Evolutionary conservation across 495 filamentous ascomycete genomes (phyloP).

Genomic region (Daldinia caldariorum): DNA sequence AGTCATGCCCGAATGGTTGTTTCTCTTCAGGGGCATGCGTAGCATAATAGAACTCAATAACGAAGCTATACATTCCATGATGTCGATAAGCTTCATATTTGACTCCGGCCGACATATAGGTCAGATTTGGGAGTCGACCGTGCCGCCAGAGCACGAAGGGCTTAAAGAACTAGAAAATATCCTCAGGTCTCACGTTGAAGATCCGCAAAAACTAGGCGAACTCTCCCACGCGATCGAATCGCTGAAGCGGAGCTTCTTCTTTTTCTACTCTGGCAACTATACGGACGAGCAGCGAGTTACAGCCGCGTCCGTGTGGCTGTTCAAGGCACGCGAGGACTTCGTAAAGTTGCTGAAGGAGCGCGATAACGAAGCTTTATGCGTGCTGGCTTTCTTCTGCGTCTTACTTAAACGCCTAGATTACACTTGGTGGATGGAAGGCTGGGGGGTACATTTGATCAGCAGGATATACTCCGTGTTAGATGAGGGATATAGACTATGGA

Average conservation of each 20-base stretch:
- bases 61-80: conserved; percentile 37
- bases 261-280: conserved; percentile 25
- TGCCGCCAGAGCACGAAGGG: conserved; percentile 37
- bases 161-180: conserved; percentile 40
- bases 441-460: conserved; percentile 50
- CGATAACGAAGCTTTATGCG: conserved; percentile 51
- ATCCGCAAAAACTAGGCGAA: conserved; percentile 28
- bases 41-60: conserved; percentile 48
- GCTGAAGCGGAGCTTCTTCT: conserved; percentile 37
- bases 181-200: conserved; percentile 28
- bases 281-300: conserved; percentile 40
- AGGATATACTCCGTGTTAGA: conserved; percentile 51
- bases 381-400: conserved; percentile 56
- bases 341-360: conserved; percentile 47
- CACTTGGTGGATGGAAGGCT: conserved; percentile 58
- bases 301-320: conserved; percentile 55
- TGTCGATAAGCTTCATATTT: conserved; percentile 47
- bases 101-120: conserved; percentile 40
- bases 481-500: conserved; percentile 54
- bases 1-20: conserved; percentile 55
- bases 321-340: conserved; percentile 47
- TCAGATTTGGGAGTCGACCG: conserved; percentile 19
- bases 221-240: conserved; percentile 32
- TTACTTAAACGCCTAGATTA: conserved; percentile 50
- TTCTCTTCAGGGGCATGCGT: conserved; percentile 51